Evolutionary conservation across 1,284 basidiomycete species (phyloP).

Genomic region (Grifola frondosa): DNA sequence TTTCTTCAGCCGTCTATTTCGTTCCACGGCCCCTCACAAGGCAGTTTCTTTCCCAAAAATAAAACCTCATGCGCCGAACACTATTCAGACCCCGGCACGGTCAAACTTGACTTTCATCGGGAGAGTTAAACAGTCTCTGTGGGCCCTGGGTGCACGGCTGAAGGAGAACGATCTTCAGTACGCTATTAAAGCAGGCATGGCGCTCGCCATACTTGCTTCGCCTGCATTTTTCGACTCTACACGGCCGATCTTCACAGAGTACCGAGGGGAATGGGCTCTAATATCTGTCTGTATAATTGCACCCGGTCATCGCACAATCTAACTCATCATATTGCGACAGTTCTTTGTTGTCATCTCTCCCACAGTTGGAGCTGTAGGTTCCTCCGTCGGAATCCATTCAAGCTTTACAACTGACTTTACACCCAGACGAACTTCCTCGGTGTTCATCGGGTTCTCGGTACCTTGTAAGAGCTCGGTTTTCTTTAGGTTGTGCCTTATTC

Average conservation of each 20-base stretch:
- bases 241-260: conserved; percentile 76
- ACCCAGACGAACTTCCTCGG: conserved; percentile 80
- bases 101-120: conserved; percentile 58
- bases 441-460: conserved; percentile 77
- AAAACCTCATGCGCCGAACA: conserved; percentile 79
- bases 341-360: conserved; percentile 90
- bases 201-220: conserved; percentile 75
- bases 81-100: conserved; percentile 74
- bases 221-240: conserved; percentile 85
- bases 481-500: neutral
- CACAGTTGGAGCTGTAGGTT: conserved; percentile 77
- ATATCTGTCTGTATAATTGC: conserved; percentile 65
- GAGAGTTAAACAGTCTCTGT: conserved; percentile 66
- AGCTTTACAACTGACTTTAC: conserved; percentile 3
- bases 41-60: conserved; percentile 82
- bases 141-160: conserved; percentile 73
- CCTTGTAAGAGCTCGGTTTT: conserved; percentile 59
- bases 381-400: neutral
- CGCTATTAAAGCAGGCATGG: conserved; percentile 86
- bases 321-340: conserved; percentile 38
- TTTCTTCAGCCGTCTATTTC: conserved; percentile 56
- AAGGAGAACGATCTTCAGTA: conserved; percentile 81
- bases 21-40: conserved; percentile 53
- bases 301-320: conserved; percentile 1
- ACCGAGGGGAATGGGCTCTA: conserved; percentile 92